A percentile compares a stretch with the other conserved stretches of the same genome.
phyloP scores from a whole-genome alignment of 2,329 filamentous ascomycete species.

The Colletotrichum neosansevieriae region DNA sequence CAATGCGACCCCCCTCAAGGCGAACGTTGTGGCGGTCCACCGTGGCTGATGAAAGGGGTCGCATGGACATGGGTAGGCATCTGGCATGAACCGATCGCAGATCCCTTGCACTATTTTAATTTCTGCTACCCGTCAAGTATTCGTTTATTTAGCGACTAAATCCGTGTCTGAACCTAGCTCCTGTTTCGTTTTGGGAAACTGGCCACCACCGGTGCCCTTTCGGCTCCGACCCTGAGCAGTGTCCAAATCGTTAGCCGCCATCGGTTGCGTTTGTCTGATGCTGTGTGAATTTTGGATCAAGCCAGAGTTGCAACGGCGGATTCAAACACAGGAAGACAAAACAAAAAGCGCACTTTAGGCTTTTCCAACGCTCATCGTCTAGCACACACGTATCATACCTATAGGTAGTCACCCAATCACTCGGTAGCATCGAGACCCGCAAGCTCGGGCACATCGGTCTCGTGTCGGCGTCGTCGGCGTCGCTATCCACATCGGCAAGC shows the following conservation, averaged over 20 bases:
- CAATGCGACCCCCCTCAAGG: constrained; percentile 7
- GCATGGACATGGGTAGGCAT: no score
- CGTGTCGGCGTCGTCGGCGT: constrained; percentile 27
- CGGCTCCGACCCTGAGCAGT: constrained; percentile 13
- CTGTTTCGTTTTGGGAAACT: not conserved
- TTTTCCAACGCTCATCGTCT: not conserved
- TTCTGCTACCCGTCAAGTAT: not conserved
- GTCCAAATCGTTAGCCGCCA: constrained; percentile 3
- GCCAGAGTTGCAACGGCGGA: not conserved
- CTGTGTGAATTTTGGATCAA: not conserved
- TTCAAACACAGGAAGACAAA: no score
- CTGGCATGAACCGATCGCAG: constrained; percentile 23
- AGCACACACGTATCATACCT: not conserved
- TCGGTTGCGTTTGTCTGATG: constrained; percentile 1
- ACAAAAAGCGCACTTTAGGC: not conserved
- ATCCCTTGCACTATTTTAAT: not conserved
- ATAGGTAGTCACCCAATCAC: not conserved
- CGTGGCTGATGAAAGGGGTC: not conserved
- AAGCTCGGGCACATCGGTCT: constrained; percentile 26
- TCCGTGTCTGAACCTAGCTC: constrained; percentile 1
- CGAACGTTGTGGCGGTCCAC: constrained; percentile 3
- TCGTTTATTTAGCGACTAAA: not conserved
- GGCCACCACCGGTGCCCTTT: constrained; percentile 27
- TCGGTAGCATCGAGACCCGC: not conserved
- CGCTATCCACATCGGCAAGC: constrained; percentile 13